phyloP scores from a whole-genome alignment of 148 eudicot genomes.

The Vaccinium vitisidaea region DNA sequence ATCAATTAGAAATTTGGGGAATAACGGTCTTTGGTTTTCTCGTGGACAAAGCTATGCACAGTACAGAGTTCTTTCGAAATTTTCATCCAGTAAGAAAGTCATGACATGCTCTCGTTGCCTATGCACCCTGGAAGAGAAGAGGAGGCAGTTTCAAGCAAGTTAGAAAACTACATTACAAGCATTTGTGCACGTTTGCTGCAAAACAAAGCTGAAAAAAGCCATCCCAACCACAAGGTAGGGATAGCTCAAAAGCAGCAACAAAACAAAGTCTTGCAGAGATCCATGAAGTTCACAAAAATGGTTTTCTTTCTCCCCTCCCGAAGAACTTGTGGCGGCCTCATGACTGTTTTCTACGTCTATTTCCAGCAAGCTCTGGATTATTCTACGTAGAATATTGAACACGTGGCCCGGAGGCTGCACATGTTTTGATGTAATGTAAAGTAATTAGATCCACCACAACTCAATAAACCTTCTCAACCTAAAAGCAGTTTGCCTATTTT shows the following conservation, averaged over 20 bases:
- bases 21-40: too few species aligned
- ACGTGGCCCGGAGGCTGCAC: constrained; percentile 86
- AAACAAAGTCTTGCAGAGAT: constrained; percentile 15
- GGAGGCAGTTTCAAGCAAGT: too few species aligned
- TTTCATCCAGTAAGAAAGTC: constrained; percentile 86
- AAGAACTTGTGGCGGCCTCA: constrained; percentile 98
- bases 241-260: background rate
- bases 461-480: background rate
- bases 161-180: background rate
- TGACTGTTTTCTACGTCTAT: constrained; percentile 84
- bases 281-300: constrained; percentile 88
- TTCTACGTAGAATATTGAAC: constrained; percentile 82
- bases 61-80: too few species aligned
- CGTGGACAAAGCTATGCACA: too few species aligned
- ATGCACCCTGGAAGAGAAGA: constrained; percentile 63
- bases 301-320: constrained; percentile 98
- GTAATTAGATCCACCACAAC: background rate
- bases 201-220: background rate
- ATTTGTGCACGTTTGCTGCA: background rate
- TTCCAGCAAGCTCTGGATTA: constrained; percentile 97
- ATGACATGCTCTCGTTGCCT: constrained; percentile 97
- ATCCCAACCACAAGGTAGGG: background rate
- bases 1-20: background rate
- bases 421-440: background rate
- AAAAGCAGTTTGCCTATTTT: background rate